These are phyloP conservation scores for Diaporthe eres DNA, from an alignment of 2,329 filamentous ascomycete genomes.

Conservation along the genomic window DNA sequence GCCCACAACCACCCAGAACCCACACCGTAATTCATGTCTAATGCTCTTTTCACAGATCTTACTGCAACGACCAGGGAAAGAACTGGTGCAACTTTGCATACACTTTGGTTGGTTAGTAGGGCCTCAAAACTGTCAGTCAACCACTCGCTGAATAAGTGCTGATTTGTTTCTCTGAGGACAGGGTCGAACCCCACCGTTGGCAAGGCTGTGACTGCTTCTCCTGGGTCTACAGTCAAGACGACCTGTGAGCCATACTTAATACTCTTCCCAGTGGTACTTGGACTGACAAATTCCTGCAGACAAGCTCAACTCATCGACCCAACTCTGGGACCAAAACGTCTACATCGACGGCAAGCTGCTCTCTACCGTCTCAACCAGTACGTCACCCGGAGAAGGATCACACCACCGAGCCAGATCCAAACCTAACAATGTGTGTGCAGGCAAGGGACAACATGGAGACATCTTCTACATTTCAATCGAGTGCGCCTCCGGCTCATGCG, in stretches of 20 bases:
- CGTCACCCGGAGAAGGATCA: not conserved
- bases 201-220: not conserved
- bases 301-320: conserved; percentile 9
- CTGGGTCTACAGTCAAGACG: conserved; percentile 7
- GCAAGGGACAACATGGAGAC: conserved; percentile 13
- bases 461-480: conserved; percentile 25
- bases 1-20: accelerated
- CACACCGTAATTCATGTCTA: not conserved
- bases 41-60: not conserved
- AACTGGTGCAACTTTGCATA: conserved; percentile 21
- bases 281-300: not conserved
- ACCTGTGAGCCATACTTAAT: too few species aligned
- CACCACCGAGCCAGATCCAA: not conserved
- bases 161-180: not conserved
- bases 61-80: not conserved
- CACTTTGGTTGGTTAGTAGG: not conserved
- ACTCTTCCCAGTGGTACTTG: too few species aligned
- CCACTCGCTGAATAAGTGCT: not conserved
- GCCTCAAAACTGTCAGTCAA: too few species aligned
- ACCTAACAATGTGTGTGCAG: not conserved
- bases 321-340: conserved; percentile 21
- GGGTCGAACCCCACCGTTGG: not conserved
- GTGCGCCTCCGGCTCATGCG: conserved; percentile 1
- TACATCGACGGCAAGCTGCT: conserved; percentile 1
- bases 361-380: conserved; percentile 12